These are phyloP conservation scores for Akanthomyces dipterigenus DNA, from an alignment of 2,329 filamentous ascomycete species.

Conservation along the genomic window DNA sequence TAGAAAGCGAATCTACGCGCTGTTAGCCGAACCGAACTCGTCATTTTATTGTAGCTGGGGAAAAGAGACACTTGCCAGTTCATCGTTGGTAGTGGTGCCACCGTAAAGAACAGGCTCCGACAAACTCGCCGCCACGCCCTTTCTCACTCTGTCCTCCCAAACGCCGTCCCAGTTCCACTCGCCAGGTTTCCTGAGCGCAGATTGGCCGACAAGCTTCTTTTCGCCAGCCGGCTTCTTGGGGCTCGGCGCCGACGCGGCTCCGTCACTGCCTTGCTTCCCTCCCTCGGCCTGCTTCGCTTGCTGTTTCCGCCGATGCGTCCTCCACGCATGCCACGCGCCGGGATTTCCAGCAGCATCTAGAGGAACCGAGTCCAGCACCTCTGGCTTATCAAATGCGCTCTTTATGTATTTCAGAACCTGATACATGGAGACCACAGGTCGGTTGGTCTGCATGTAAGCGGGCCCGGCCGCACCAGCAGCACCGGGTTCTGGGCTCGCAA, in stretches of 20 bases:
- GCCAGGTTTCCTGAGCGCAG: slow-evolving; percentile 51
- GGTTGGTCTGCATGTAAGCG: slow-evolving; percentile 4
- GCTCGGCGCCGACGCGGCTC: not conserved
- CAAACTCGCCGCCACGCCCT: slow-evolving; percentile 67
- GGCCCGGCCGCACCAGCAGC: not conserved
- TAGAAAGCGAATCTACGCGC: slow-evolving; percentile 56
- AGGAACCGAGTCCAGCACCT: slow-evolving; percentile 70
- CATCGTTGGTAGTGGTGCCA: slow-evolving; percentile 52
- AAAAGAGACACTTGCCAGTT: slow-evolving; percentile 53
- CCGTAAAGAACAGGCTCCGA: slow-evolving; percentile 78
- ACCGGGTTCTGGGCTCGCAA: not conserved
- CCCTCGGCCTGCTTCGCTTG: slow-evolving; percentile 22
- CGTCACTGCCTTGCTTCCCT: not conserved
- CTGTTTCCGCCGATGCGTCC: slow-evolving; percentile 51
- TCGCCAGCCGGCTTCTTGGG: slow-evolving; percentile 6
- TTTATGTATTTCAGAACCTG: slow-evolving; percentile 75
- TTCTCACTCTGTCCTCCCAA: slow-evolving; percentile 84
- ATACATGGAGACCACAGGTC: slow-evolving; percentile 41
- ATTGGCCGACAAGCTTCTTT: not conserved
- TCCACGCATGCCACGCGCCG: slow-evolving; percentile 92
- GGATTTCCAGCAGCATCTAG: slow-evolving; percentile 80
- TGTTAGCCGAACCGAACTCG: slow-evolving; percentile 12
- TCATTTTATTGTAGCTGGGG: not conserved
- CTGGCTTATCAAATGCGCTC: slow-evolving; percentile 71
- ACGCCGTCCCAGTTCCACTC: slow-evolving; percentile 99